Evolutionary conservation across 768 basidiomycete genomes (phyloP).

Genomic region (Termitomyces eurrhizus): DNA sequence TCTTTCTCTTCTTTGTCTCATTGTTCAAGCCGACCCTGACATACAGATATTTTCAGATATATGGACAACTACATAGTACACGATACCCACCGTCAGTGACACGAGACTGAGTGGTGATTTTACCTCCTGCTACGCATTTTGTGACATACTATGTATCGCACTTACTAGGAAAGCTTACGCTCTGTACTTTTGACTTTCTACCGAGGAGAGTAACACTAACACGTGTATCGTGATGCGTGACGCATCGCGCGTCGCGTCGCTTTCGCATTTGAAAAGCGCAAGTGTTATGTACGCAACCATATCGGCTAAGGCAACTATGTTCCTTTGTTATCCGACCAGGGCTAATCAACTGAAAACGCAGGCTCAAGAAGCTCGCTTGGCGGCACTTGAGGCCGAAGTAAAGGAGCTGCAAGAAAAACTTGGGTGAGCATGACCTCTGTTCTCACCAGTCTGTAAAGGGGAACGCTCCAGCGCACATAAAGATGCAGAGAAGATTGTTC

Average conservation of each 20-base stretch:
- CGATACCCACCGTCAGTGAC: too few relatives aligned
- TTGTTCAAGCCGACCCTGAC: too few relatives aligned
- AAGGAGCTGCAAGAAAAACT: conserved; percentile 23
- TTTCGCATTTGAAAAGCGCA: background rate
- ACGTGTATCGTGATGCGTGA: background rate
- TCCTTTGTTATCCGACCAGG: background rate
- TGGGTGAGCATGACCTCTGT: conserved; percentile 18
- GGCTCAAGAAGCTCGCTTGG: conserved; percentile 24
- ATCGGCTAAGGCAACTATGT: conserved; percentile 20
- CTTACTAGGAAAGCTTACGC: too few relatives aligned
- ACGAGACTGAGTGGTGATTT: too few relatives aligned
- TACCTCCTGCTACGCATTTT: too few relatives aligned
- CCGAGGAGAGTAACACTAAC: background rate
- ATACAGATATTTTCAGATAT: too few relatives aligned
- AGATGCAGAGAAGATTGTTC: conserved; percentile 33
- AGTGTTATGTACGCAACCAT: conserved; percentile 24
- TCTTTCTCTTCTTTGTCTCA: too few relatives aligned
- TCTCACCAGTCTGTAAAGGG: background rate
- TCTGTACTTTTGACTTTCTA: too few relatives aligned
- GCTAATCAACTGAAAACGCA: background rate
- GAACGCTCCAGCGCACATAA: conserved; percentile 17
- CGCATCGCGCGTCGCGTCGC: background rate
- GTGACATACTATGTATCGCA: too few relatives aligned
- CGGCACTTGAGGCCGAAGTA: conserved; percentile 24
- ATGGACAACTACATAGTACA: too few relatives aligned